Evolutionary conservation across 768 basidiomycete genomes (phyloP), one percentile per base, ranked within the genome.

Genomic region (Naganishia antarctica): DNA sequence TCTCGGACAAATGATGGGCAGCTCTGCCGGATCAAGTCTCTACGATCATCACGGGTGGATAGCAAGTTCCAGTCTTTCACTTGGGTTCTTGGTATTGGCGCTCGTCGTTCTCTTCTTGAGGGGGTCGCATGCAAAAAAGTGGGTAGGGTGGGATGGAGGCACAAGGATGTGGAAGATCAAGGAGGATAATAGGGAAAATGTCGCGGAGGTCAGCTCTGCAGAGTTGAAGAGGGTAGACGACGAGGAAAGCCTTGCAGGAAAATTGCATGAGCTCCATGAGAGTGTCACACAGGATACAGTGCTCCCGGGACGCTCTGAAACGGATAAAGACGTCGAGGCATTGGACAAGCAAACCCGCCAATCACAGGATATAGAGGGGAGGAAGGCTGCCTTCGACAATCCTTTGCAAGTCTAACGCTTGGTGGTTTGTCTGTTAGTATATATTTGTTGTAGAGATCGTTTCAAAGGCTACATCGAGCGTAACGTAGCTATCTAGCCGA

Each of bases 1-100:
- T 75, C 81, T 88, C 25, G 90, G 90, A 0, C 89, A 91, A 79
- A 87, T 90, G 11, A 85, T 87, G 77, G 90, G 90, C 18, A 90
- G 89, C 0, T 81, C 87, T 0, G 85, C 86, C 0, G 86, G 88
- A 31, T 87, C 88, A 0, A 75, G 83, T 37, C 82, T 91, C 1
- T 91, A 89, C 77, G 81, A 86, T 29, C 69, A 79, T 15, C 78
- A 83, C 68, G 90, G 90, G 16, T 90, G 88, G 88, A 81, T 84
- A 37, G 81, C 87, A 0, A 83, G 82, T 1, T 85, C 87, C 0
- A 81, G 80, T 29, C 78, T 89, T 12, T 82, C 82, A 45, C 73
- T 90, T 61, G 87, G 81, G 0, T 82, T 84, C 73, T 81, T 83
- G 40, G 84, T 77, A 0, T 83, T 82, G 68, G 82, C 84, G 66